A percentile compares a stretch with the other conserved stretches of the same genome.
Conservation (phyloP, 2,329 filamentous ascomycete genomes). For the Colletotrichum sp. region DNA sequence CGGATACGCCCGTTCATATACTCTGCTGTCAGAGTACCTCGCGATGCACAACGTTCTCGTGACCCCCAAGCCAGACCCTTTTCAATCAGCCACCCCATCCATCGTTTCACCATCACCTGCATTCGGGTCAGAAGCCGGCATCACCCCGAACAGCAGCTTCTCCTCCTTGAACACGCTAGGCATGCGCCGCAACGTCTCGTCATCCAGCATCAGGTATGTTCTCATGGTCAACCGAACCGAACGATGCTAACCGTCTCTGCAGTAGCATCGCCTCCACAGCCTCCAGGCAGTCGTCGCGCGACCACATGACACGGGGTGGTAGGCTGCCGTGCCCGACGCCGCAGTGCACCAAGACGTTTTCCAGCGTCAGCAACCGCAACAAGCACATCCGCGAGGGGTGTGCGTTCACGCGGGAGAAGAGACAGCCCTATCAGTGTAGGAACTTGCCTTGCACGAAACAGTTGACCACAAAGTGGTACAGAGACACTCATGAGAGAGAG, state of each 20-base stretch:
- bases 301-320: background rate
- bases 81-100: background rate
- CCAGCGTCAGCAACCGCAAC: conserved; percentile 34
- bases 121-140: background rate
- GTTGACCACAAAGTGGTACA: conserved; percentile 34
- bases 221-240: background rate
- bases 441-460: conserved; percentile 28
- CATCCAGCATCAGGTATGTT: conserved; percentile 6
- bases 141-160: conserved; percentile 13
- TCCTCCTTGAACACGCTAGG: conserved; percentile 1
- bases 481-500: conserved; percentile 28
- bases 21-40: conserved; percentile 8
- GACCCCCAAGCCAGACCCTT: background rate
- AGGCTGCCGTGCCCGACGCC: conserved; percentile 22
- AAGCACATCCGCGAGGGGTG: conserved; percentile 36
- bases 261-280: background rate
- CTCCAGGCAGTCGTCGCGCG: background rate
- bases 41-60: background rate
- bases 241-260: background rate
- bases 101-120: background rate
- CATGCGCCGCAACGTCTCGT: background rate
- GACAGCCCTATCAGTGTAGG: conserved; percentile 27
- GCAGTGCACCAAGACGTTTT: conserved; percentile 32
- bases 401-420: conserved; percentile 23
- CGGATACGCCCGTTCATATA: conserved; percentile 1